These are phyloP conservation scores for Rhizophagus sp. DNA, from an alignment of 192 early-diverging fungal genomes.

Conservation along the genomic window DNA sequence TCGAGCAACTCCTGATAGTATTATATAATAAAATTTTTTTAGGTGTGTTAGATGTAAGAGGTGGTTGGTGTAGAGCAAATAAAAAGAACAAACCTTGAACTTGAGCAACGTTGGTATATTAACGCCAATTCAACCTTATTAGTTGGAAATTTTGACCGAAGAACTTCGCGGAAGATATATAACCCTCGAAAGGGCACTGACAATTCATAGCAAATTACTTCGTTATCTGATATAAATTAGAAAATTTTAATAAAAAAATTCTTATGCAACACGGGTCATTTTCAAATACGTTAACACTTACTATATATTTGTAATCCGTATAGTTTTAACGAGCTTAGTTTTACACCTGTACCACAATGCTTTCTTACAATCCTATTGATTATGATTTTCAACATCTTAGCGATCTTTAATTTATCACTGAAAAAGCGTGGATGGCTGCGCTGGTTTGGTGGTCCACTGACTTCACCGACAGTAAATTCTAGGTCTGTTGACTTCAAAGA, in stretches of 20 bases:
- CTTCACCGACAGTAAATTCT: conserved; percentile 23
- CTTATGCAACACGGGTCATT: background rate
- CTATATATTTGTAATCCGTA: background rate
- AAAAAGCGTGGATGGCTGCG: conserved; percentile 18
- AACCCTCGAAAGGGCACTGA: conserved; percentile 3
- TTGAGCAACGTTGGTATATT: conserved; percentile 16
- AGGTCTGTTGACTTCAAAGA: conserved; percentile 18
- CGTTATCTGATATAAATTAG: conserved; percentile 13
- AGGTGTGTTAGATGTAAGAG: background rate
- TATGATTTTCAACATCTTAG: conserved; percentile 25
- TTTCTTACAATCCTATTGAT: conserved; percentile 10
- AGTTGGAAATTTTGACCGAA: conserved; percentile 7
- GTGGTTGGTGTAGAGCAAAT: background rate
- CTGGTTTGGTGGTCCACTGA: conserved; percentile 18
- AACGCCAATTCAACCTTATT: conserved; percentile 2
- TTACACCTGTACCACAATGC: conserved; percentile 14
- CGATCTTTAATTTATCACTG: conserved; percentile 12
- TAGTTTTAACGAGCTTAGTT: conserved; percentile 11
- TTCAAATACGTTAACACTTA: conserved; percentile 28
- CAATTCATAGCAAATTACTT: conserved; percentile 20
- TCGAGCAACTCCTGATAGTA: conserved; percentile 3
- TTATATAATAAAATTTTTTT: background rate
- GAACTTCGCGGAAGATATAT: conserved; percentile 19
- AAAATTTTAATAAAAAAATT: background rate
- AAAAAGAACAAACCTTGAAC: conserved; percentile 14